phyloP scores from a whole-genome alignment of 495 filamentous ascomycete genomes.

The Neurospora discreta region DNA sequence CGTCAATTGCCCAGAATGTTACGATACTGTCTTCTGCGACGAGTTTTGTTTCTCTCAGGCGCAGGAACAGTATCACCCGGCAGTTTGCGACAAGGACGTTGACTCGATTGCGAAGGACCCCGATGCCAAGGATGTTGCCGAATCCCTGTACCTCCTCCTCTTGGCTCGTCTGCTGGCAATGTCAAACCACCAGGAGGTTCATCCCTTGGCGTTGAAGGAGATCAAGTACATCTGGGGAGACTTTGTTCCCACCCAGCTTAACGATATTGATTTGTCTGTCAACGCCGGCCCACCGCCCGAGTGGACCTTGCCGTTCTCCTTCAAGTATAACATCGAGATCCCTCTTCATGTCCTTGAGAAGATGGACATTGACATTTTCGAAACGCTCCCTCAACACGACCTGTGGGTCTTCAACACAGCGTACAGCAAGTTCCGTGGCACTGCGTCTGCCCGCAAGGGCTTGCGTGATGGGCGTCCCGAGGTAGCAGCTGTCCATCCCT shows the following conservation, averaged over 20 bases:
- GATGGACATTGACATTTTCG: conserved; percentile 82
- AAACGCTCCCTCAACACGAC: conserved; percentile 52
- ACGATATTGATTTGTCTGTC: conserved; percentile 38
- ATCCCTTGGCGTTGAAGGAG: conserved; percentile 74
- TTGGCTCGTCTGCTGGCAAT: conserved; percentile 74
- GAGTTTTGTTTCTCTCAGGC: conserved; percentile 59
- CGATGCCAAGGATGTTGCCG: conserved; percentile 55
- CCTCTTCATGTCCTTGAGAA: conserved; percentile 81
- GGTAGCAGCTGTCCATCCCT: conserved; percentile 53
- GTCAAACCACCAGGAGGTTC: conserved; percentile 65
- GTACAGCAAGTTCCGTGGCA: conserved; percentile 86
- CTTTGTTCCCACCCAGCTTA: conserved; percentile 35
- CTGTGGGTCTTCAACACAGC: conserved; percentile 92
- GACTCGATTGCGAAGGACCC: conserved; percentile 74
- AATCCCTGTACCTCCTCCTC: conserved; percentile 69
- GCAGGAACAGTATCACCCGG: conserved; percentile 67
- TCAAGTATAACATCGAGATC: conserved; percentile 68
- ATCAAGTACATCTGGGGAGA: conserved; percentile 95
- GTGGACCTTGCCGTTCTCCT: conserved; percentile 77
- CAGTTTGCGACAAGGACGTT: conserved; percentile 74
- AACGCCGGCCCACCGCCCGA: conserved; percentile 43
- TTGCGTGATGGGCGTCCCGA: conserved; percentile 64
- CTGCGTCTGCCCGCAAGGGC: conserved; percentile 72
- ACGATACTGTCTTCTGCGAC: conserved; percentile 81
- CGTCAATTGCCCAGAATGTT: conserved; percentile 60